Base-by-base conservation (phyloP, 1,284 basidiomycete genomes). In the Rhodotorula sp. region DNA sequence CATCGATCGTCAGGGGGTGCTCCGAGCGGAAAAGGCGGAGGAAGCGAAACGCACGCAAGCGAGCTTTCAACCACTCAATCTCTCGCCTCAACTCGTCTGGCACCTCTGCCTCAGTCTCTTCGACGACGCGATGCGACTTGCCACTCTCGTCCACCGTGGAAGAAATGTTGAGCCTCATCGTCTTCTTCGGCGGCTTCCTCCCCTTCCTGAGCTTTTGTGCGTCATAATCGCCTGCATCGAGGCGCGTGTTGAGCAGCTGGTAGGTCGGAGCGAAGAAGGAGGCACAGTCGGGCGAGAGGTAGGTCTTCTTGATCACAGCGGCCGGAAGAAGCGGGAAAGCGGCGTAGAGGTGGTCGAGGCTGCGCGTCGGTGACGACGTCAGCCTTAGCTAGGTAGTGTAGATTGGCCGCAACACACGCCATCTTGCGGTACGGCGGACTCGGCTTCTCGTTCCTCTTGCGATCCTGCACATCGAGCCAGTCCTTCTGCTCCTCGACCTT, bases 261-360 rank as follows among this genome's bases (percentile, higher is more conserved):
- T 61, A 67, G 3, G 62, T 27, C 22, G 69, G 57, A 1, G 65
- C 65, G 49, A 64, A 55, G 52, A 36, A 59, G 46, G 17, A 22
- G 32, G 30, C 10, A 32, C 44, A 15, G 24, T 44, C 9, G 27
- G 60, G 13, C 29, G 53, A 60, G 57, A 60, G 22, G 54, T 36
- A 56, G 24, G 59, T 27, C 17, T 36, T 34, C 29, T 54, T 53
- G 59, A 71, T 58, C 10, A 64, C 8, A 1, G 57, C 11, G n/a
- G 59, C n/a, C 4, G 64, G 53, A 24, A 71, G 58, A 29, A 46
- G n/a, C 9, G 58, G 53, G 55, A 67, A 71, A 29, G 59, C 59
- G 54, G 46, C 39, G 44, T 58, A 61, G n/a, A 71, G 56, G 30
- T 62, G 54, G 32, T 64, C 64, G 48, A 71, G 66, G 10, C 69